Evolutionary conservation across 2,329 filamentous ascomycete genomes (phyloP).

Genomic region (Epichloe typhina): DNA sequence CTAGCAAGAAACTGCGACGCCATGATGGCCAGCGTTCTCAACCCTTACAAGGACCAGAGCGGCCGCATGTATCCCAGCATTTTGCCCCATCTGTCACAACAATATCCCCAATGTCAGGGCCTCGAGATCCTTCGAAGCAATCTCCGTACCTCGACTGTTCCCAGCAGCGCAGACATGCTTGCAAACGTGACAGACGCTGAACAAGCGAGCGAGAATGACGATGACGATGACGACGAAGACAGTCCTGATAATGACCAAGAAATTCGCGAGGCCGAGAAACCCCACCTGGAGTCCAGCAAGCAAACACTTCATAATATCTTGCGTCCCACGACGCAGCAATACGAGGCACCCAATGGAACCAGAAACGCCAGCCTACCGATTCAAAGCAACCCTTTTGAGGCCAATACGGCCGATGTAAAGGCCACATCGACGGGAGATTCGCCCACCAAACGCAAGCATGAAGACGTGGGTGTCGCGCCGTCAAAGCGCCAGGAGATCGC

Average conservation of each 20-base stretch:
- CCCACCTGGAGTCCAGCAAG: not conserved
- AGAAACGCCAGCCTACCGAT: conserved; percentile 14
- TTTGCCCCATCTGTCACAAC: conserved; percentile 61
- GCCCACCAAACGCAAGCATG: conserved; percentile 26
- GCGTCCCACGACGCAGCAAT: conserved; percentile 10
- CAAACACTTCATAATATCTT: conserved; percentile 4
- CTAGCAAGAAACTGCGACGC: conserved; percentile 54
- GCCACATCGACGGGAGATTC: conserved; percentile 13
- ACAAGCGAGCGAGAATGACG: conserved; percentile 24
- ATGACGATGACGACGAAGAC: conserved; percentile 17
- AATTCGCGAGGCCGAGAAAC: not conserved
- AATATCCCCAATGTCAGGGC: conserved; percentile 46
- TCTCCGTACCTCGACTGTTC: conserved; percentile 29
- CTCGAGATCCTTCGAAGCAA: conserved; percentile 60
- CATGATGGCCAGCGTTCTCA: conserved; percentile 71
- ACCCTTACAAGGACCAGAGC: conserved; percentile 54
- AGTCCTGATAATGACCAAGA: conserved; percentile 9
- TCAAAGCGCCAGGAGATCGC: conserved; percentile 30
- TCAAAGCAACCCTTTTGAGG: conserved; percentile 24
- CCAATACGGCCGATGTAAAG: conserved; percentile 7
- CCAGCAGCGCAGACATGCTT: conserved; percentile 15
- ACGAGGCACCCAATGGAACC: conserved; percentile 10
- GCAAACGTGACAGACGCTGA: conserved; percentile 23
- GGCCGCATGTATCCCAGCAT: conserved; percentile 58
- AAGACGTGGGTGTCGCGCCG: conserved; percentile 20